A percentile compares a stretch with the other conserved stretches of the same genome.
Evolutionary conservation across 495 filamentous ascomycete species (phyloP).

Genomic region (Staphylotrichum tortipilum): DNA sequence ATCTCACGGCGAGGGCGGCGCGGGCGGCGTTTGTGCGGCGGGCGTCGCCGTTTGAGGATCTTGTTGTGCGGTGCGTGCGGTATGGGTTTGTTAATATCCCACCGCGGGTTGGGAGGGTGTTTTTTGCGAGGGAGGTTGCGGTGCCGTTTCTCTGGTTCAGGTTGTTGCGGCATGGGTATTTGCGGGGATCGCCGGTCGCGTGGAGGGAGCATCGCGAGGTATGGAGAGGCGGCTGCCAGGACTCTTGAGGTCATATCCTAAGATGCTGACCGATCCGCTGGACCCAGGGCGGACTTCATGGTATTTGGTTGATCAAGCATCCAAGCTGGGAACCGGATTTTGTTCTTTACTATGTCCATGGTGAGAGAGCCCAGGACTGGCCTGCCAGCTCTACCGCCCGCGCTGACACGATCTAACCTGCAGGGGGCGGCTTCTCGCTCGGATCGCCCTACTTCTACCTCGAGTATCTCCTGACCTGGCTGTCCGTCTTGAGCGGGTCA

Average conservation of each 20-base stretch:
- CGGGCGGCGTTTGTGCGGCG: not conserved
- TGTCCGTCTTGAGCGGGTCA: slow-evolving; percentile 44
- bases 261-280: no score
- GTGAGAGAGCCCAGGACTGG: slow-evolving; percentile 26
- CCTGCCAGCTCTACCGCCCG: not conserved
- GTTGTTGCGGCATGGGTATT: slow-evolving; percentile 59
- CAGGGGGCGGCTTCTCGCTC: slow-evolving; percentile 69
- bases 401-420: not conserved
- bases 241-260: no score
- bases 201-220: slow-evolving; percentile 53
- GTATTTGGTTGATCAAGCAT: slow-evolving; percentile 54
- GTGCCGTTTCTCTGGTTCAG: slow-evolving; percentile 66
- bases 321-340: slow-evolving; percentile 50
- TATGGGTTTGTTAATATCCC: slow-evolving; percentile 67
- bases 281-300: slow-evolving; percentile 37
- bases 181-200: slow-evolving; percentile 47
- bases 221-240: no score
- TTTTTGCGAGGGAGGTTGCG: slow-evolving; percentile 64
- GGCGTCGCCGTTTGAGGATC: slow-evolving; percentile 61
- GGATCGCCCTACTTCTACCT: slow-evolving; percentile 72
- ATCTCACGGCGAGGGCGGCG: not conserved
- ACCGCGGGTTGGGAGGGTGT: slow-evolving; percentile 56
- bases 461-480: slow-evolving; percentile 64
- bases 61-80: slow-evolving; percentile 63
- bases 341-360: slow-evolving; percentile 66